phyloP scores from a whole-genome alignment of 2,329 filamentous ascomycete species.

The Graphilbum ipis-grandicollis region DNA sequence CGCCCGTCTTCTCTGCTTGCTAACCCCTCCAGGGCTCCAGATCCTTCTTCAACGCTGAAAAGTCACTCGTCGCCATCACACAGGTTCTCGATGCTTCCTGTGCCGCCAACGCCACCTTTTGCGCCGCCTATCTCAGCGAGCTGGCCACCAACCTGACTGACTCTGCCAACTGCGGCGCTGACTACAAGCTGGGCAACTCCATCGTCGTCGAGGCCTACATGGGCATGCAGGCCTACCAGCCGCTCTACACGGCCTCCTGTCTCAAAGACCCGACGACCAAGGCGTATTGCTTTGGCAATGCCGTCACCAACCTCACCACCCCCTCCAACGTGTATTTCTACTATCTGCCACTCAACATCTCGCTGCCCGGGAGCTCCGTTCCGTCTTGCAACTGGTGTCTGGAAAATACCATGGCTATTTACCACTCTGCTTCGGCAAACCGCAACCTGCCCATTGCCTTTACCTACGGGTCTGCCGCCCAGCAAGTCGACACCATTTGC shows the following conservation, averaged over 20 bases:
- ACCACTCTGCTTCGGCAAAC: constrained; percentile 50
- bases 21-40: constrained; percentile 48
- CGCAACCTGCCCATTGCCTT: constrained; percentile 45
- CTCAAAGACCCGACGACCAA: constrained; percentile 47
- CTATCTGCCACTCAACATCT: constrained; percentile 63
- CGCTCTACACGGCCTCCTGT: constrained; percentile 67
- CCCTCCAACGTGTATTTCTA: constrained; percentile 67
- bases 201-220: constrained; percentile 58
- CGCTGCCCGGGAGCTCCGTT: constrained; percentile 46
- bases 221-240: constrained; percentile 60
- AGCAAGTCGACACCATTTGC: constrained; percentile 52
- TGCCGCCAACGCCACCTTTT: constrained; percentile 45
- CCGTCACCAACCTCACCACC: constrained; percentile 57
- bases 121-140: constrained; percentile 43
- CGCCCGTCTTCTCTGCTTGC: background rate
- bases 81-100: constrained; percentile 68
- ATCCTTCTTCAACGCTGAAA: constrained; percentile 66
- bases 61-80: constrained; percentile 54
- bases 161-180: constrained; percentile 49
- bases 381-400: constrained; percentile 65
- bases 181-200: constrained; percentile 50
- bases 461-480: constrained; percentile 56
- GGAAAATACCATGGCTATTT: constrained; percentile 66
- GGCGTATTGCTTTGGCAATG: constrained; percentile 69
- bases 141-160: constrained; percentile 49